Conservation (phyloP, 2,329 filamentous ascomycete species). For the Epichloe gansuensis region DNA sequence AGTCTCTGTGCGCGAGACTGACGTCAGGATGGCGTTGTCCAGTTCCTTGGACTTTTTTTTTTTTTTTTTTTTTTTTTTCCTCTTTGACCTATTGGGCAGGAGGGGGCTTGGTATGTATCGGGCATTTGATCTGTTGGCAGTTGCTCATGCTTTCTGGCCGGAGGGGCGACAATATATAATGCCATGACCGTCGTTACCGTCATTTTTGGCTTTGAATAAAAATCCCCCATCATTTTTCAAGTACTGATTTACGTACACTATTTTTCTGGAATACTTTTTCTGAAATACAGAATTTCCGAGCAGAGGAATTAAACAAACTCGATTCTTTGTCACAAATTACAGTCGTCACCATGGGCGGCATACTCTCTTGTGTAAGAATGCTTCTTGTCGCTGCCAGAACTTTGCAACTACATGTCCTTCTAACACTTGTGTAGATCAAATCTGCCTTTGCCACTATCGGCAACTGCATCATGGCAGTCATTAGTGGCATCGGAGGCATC, state of each 20-base stretch:
- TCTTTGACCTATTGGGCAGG: not conserved
- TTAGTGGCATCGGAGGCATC: conserved; percentile 52
- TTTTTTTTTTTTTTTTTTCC: accelerated
- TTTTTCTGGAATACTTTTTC: too few species aligned
- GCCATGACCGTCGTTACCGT: too few species aligned
- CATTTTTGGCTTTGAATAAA: too few species aligned
- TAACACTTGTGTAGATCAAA: conserved; percentile 32
- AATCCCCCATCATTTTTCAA: too few species aligned
- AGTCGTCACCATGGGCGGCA: conserved; percentile 54
- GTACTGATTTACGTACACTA: too few species aligned
- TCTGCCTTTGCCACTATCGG: conserved; percentile 52
- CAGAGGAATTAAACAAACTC: not conserved
- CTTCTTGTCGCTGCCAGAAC: not conserved
- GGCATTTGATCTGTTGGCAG: too few species aligned
- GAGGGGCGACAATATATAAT: too few species aligned
- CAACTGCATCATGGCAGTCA: conserved; percentile 51
- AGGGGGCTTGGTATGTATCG: not conserved
- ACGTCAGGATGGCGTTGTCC: not conserved
- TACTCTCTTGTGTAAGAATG: conserved; percentile 64
- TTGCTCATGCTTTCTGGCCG: too few species aligned
- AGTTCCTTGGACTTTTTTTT: not conserved
- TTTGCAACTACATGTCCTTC: not conserved
- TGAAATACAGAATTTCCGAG: too few species aligned
- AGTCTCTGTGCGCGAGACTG: not conserved
- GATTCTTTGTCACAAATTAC: not conserved